Percentiles rank a stretch among this genome's conserved stretches.
Conservation (phyloP, 441 rosid species). For the Capsella rubella region DNA sequence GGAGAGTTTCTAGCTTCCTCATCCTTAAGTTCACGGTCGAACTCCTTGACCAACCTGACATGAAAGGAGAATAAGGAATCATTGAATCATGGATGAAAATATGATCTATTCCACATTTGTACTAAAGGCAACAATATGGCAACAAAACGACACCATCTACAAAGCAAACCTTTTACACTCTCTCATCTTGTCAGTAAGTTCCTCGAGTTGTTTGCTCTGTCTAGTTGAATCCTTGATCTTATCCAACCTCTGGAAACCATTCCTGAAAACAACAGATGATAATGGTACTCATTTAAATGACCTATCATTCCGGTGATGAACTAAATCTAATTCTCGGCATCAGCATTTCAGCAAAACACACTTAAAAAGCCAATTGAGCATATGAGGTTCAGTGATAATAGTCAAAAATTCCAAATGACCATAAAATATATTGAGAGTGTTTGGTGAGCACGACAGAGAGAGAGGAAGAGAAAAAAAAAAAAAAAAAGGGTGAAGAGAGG, state of each 20-base stretch:
- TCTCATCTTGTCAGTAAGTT: conserved; percentile 88
- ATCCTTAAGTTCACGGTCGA: conserved; percentile 90
- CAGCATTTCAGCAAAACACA: conserved; percentile 2
- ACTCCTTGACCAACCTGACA: conserved; percentile 89
- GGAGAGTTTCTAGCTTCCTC: conserved; percentile 84
- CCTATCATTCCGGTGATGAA: not conserved
- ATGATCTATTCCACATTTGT: no score
- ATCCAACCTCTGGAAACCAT: conserved; percentile 97
- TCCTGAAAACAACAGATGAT: conserved; percentile 54
- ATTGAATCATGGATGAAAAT: not conserved
- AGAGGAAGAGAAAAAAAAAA: not conserved
- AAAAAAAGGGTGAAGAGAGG: no score
- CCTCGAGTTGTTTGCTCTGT: conserved; percentile 95
- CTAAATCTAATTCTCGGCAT: not conserved
- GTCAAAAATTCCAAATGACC: not conserved
- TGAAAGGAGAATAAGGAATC: conserved; percentile 25
- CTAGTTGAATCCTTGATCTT: conserved; percentile 89
- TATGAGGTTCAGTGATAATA: conserved; percentile 2
- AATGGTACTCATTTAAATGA: not conserved
- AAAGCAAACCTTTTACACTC: conserved; percentile 77
- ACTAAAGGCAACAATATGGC: no score
- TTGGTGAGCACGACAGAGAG: conserved; percentile 5
- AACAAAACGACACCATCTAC: no score
- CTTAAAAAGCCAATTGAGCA: not conserved
- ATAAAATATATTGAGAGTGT: not conserved